These are phyloP conservation scores for Lactuca sativa DNA, from an alignment of 129 eudicot genomes.

Conservation along the genomic window DNA sequence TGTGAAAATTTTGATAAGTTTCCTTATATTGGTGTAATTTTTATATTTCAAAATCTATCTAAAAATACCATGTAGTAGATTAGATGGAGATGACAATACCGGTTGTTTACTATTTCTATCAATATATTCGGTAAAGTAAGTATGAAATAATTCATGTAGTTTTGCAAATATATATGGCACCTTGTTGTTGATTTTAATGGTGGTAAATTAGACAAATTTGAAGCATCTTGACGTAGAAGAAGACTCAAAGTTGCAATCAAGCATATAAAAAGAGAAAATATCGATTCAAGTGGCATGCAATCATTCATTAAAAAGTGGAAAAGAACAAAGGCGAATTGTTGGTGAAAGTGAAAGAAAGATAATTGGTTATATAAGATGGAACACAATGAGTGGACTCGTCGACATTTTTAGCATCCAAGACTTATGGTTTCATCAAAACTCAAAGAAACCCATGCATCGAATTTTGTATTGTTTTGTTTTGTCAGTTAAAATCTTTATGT, in stretches of 20 bases:
- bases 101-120: conserved; percentile 6
- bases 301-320: conserved; percentile 36
- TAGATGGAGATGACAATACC: conserved; percentile 31
- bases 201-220: conserved; percentile 6
- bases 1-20: conserved; percentile 34
- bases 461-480: neutral
- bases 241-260: conserved; percentile 31
- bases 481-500: conserved; percentile 10
- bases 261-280: conserved; percentile 27
- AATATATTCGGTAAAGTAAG: conserved; percentile 5
- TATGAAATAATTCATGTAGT: conserved; percentile 22
- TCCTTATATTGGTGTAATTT: conserved; percentile 21
- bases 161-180: conserved; percentile 5
- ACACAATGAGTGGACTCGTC: conserved; percentile 19
- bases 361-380: conserved; percentile 30
- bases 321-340: conserved; percentile 35
- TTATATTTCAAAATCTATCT: conserved; percentile 21
- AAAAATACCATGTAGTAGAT: conserved; percentile 24
- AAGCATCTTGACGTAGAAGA: conserved; percentile 30
- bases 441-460: conserved; percentile 19
- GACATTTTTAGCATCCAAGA: conserved; percentile 24
- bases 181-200: conserved; percentile 24
- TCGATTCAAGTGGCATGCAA: conserved; percentile 31
- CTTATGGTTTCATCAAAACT: conserved; percentile 24
- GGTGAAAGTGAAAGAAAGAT: conserved; percentile 33